Evolutionary conservation across 2,329 filamentous ascomycete genomes (phyloP).

Genomic region (Penicillium thymicola): DNA sequence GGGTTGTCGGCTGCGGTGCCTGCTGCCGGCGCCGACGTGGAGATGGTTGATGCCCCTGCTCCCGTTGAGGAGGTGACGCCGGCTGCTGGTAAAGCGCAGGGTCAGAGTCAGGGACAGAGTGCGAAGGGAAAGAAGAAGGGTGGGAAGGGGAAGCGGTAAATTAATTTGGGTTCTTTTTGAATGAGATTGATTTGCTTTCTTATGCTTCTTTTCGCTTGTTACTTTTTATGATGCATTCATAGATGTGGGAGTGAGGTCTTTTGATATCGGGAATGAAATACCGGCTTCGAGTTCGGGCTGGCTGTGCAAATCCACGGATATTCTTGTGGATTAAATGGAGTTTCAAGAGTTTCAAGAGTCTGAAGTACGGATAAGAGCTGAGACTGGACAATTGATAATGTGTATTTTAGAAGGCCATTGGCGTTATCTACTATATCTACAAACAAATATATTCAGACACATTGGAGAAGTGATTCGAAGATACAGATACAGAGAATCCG

Average conservation of each 20-base stretch:
- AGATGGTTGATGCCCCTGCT: slow-evolving; percentile 30
- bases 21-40: slow-evolving; percentile 29
- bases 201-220: not conserved
- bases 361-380: not conserved
- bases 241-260: not conserved
- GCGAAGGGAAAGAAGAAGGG: slow-evolving; percentile 58
- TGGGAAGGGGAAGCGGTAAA: slow-evolving; percentile 68
- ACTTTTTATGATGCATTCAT: not conserved
- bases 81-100: slow-evolving; percentile 20
- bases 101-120: slow-evolving; percentile 19
- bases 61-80: slow-evolving; percentile 38
- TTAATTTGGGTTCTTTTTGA: not conserved
- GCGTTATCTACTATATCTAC: not conserved
- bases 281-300: not conserved
- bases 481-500: slow-evolving; percentile 24
- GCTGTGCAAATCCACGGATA: not conserved
- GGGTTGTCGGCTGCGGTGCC: slow-evolving; percentile 36
- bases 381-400: not conserved
- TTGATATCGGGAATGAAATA: not conserved
- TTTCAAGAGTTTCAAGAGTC: not conserved
- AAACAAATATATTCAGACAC: not conserved
- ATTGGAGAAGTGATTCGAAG: slow-evolving; percentile 18
- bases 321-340: not conserved
- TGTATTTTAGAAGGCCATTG: not conserved
- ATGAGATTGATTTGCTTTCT: not conserved